Evolutionary conservation across 2,329 filamentous ascomycete genomes (phyloP).

Genomic region (Chrysoporthe cubensis): DNA sequence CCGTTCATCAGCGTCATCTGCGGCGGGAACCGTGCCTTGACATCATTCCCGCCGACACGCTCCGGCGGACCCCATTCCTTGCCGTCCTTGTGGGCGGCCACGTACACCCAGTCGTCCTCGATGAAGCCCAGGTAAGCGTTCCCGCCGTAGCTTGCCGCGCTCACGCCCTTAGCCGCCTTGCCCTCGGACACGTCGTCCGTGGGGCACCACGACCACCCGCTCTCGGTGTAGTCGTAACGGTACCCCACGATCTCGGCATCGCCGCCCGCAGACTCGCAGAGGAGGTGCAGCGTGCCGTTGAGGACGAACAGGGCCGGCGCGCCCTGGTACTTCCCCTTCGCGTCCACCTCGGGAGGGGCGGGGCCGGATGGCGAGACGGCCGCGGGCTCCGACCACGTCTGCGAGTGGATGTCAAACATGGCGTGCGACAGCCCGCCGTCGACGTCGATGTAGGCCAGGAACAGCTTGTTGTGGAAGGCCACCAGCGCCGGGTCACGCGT

Average conservation of each 20-base stretch:
- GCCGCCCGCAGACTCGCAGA: constrained; percentile 36
- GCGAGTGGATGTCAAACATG: constrained; percentile 33
- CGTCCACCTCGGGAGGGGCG: constrained; percentile 24
- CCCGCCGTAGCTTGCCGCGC: constrained; percentile 25
- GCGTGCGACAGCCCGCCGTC: constrained; percentile 36
- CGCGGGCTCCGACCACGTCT: constrained; percentile 27
- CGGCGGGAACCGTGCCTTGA: constrained; percentile 19
- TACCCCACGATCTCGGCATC: constrained; percentile 38
- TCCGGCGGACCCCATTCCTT: constrained; percentile 13
- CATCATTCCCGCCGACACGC: constrained; percentile 14
- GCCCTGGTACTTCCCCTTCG: constrained; percentile 29
- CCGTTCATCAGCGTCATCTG: constrained; percentile 27
- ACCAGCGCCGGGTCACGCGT: constrained; percentile 36
- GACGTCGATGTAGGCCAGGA: constrained; percentile 37
- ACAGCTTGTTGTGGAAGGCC: constrained; percentile 42
- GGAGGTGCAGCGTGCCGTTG: constrained; percentile 37
- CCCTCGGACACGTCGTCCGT: constrained; percentile 41
- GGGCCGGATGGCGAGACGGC: constrained; percentile 6
- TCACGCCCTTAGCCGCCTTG: constrained; percentile 23
- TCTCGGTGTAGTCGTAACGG: constrained; percentile 36
- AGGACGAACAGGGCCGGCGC: constrained; percentile 41
- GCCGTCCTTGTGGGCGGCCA: constrained; percentile 22
- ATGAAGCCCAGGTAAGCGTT: constrained; percentile 26
- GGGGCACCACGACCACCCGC: constrained; percentile 39
- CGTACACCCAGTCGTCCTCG: constrained; percentile 21